phyloP scores from a whole-genome alignment of 2,329 filamentous ascomycete genomes.

The Monosporascus ibericus region DNA sequence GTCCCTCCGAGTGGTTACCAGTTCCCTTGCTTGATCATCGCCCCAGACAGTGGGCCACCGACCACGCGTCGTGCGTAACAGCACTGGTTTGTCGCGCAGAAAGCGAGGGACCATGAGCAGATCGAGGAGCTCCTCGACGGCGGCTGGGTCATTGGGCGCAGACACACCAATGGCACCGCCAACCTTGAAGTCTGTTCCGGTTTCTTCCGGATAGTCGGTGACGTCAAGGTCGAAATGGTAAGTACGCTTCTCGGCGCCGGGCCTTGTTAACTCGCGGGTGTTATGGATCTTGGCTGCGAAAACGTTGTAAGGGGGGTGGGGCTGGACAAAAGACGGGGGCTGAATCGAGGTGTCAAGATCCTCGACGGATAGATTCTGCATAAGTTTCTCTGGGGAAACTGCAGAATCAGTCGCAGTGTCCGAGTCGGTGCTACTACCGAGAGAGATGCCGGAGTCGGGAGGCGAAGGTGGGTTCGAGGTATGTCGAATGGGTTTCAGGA shows the following conservation, averaged over 20 bases:
- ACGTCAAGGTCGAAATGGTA: conserved; percentile 97
- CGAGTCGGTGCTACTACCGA: conserved; percentile 34
- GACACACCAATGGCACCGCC: conserved; percentile 92
- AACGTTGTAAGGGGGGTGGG: conserved; percentile 88
- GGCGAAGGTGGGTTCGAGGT: conserved; percentile 35
- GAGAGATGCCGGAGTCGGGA: conserved; percentile 42
- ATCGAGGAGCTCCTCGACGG: conserved; percentile 82
- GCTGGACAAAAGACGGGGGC: conserved; percentile 85
- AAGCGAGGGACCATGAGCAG: conserved; percentile 74
- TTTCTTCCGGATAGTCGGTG: conserved; percentile 85
- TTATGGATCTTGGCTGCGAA: conserved; percentile 83
- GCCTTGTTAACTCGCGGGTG: conserved; percentile 78
- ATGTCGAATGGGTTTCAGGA: conserved; percentile 53
- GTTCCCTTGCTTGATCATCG: conserved; percentile 73
- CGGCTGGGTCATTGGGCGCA: conserved; percentile 71
- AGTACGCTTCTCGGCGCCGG: conserved; percentile 90
- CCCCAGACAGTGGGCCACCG: conserved; percentile 99
- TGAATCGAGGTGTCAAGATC: conserved; percentile 55
- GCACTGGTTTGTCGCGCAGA: conserved; percentile 75
- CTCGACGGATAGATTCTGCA: conserved; percentile 29
- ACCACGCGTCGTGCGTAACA: conserved; percentile 71
- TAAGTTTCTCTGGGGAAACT: conserved; percentile 9
- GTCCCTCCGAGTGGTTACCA: conserved; percentile 86
- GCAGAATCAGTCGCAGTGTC: conserved; percentile 26
- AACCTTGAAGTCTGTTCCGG: conserved; percentile 86